These are phyloP conservation scores for Podospora pseudocomata DNA, from an alignment of 495 filamentous ascomycete genomes.

Conservation along the genomic window DNA sequence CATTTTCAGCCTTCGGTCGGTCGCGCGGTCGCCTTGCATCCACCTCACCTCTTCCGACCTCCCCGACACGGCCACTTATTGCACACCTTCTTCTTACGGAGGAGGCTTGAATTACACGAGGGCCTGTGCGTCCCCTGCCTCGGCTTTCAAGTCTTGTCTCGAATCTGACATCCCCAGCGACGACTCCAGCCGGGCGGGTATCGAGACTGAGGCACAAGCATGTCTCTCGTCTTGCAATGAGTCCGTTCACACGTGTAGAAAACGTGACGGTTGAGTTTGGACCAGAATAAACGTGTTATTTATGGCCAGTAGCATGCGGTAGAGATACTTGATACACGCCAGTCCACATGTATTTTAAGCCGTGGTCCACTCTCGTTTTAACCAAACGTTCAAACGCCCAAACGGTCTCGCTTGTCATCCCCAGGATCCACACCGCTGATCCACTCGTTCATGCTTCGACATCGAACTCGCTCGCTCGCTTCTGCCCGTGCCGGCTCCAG, in stretches of 20 bases:
- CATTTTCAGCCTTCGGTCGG: slow-evolving; percentile 9
- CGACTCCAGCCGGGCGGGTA: background rate
- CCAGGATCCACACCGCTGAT: slow-evolving; percentile 12
- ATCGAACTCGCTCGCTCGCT: slow-evolving; percentile 23
- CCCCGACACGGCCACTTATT: background rate
- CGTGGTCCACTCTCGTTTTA: slow-evolving; percentile 4
- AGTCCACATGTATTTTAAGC: background rate
- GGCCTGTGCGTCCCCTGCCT: background rate
- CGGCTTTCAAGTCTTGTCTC: background rate
- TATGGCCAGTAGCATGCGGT: too few species aligned
- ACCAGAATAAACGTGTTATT: background rate
- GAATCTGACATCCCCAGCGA: too few species aligned
- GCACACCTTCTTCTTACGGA: slow-evolving; percentile 9
- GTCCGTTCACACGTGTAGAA: slow-evolving; percentile 4
- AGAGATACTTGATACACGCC: background rate
- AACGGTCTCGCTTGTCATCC: slow-evolving; percentile 2
- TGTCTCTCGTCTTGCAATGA: background rate
- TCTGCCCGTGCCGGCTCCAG: slow-evolving; percentile 31
- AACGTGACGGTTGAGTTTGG: slow-evolving; percentile 2
- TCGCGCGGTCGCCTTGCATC: slow-evolving; percentile 7
- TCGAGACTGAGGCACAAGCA: background rate
- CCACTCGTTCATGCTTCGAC: slow-evolving; percentile 19
- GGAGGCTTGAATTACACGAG: background rate
- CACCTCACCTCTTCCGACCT: background rate
- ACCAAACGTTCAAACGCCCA: slow-evolving; percentile 7